phyloP scores from a whole-genome alignment of 345 rosid species.

The Triadica sebifera region DNA sequence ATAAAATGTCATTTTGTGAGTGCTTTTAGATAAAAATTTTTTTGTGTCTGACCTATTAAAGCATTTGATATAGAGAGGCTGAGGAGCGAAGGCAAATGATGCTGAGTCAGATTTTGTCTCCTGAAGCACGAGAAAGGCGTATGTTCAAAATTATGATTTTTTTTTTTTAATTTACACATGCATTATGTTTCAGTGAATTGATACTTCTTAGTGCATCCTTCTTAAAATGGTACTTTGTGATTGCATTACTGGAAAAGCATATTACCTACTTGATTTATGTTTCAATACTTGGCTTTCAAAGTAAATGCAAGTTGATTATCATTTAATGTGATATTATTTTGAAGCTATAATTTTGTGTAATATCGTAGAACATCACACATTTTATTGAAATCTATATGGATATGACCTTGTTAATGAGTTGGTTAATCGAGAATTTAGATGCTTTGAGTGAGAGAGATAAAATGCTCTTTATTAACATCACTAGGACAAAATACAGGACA shows the following conservation, averaged over 20 bases:
- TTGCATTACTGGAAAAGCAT: neutral
- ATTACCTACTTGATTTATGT: neutral
- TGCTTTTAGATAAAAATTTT: neutral
- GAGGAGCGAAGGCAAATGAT: constrained; percentile 92
- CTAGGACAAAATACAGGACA: neutral
- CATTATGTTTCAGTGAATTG: constrained; percentile 1
- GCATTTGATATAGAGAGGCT: constrained; percentile 64
- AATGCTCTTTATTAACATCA: neutral
- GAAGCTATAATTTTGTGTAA: neutral
- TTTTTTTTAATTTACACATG: neutral
- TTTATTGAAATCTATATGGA: neutral
- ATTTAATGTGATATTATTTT: neutral
- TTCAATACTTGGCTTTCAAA: neutral
- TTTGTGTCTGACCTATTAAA: constrained; percentile 2
- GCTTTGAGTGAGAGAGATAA: neutral
- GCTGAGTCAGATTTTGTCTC: constrained; percentile 87
- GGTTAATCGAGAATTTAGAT: neutral
- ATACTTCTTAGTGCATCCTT: neutral
- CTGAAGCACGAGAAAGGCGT: constrained; percentile 91
- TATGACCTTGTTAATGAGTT: neutral
- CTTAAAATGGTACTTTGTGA: neutral
- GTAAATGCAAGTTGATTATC: neutral
- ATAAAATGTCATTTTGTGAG: neutral
- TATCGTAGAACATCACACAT: neutral
- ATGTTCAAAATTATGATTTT: constrained; percentile 26